Percentiles rank a stretch among this genome's conserved stretches.
Conservation (phyloP, 441 rosid species). For the Pelargonium australe region DNA sequence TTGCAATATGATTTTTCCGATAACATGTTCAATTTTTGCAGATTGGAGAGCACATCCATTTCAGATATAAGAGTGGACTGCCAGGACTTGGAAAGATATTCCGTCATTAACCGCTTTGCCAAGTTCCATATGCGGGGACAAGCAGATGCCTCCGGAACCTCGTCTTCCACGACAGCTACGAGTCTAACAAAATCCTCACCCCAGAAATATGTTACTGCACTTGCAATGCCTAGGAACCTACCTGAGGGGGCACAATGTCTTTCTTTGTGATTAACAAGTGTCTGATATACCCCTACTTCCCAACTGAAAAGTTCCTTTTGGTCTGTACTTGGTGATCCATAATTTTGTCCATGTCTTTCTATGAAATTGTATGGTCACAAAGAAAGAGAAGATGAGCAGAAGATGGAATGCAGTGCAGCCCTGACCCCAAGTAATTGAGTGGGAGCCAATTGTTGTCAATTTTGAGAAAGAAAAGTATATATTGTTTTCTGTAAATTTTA, state of each 20-base stretch:
- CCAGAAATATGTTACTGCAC: constrained; percentile 59
- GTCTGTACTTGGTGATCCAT: constrained; percentile 25
- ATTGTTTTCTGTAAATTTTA: constrained; percentile 37
- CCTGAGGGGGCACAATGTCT: constrained; percentile 87
- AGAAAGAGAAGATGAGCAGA: constrained; percentile 20
- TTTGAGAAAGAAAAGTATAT: constrained; percentile 35
- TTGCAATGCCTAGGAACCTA: constrained; percentile 63
- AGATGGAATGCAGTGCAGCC: constrained; percentile 20
- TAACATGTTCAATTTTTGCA: constrained; percentile 29
- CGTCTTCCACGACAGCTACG: constrained; percentile 34
- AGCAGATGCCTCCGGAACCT: constrained; percentile 38
- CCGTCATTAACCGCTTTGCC: constrained; percentile 83
- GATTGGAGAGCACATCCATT: constrained; percentile 57
- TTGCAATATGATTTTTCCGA: no score
- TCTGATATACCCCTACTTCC: constrained; percentile 26
- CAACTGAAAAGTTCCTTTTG: constrained; percentile 16
- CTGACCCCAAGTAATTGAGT: constrained; percentile 10
- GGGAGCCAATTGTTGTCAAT: constrained; percentile 29
- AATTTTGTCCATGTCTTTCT: constrained; percentile 21
- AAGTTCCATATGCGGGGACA: constrained; percentile 58
- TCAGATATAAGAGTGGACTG: constrained; percentile 60
- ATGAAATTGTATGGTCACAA: constrained; percentile 22
- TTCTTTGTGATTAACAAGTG: constrained; percentile 53
- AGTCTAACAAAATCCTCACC: constrained; percentile 37
- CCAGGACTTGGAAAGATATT: constrained; percentile 67